Base-by-base conservation (phyloP, 345 rosid genomes). In the Populus alba region DNA sequence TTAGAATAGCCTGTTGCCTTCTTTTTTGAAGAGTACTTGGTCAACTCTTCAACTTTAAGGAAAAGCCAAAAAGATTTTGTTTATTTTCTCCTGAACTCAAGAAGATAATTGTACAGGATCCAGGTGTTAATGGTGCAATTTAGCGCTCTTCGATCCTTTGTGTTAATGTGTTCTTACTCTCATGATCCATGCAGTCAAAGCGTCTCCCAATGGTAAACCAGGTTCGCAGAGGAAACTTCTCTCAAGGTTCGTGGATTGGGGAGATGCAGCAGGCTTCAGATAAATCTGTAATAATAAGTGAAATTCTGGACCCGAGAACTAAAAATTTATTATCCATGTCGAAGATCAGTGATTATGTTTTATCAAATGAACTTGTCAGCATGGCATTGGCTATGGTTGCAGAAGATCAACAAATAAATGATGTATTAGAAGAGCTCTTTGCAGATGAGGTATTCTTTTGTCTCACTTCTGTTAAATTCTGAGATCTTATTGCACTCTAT, bases 321-420 rank as follows among this genome's bases (percentile, higher is more conserved):
- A 90, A 90, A 75, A 91, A 91, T 78, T 75, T 91, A 25, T 62
- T 91, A 55, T 78, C 90, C 55, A 90, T 88, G 91, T 91, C 96
- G 73, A 91, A 82, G 86, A 90, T 91, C 76, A 90, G 93, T 63
- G 96, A 91, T 80, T 91, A 88, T 68, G 92, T 91, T 69, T 74
- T 90, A 73, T 91, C 96, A 73, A 91, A 91, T 33, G 96, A 90
- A 80, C 93, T 91, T 47, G 92, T 91, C 71, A 91, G 96, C 85
- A 91, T 91, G 96, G 96, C 93, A 25, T 70, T 91, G 68, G 96
- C 96, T 68, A 90, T 91, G 93, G 95, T 91, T 81, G 91, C 96
- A 8, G 96, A 91, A 85, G 93, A 91, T 82, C 89, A 86, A 57
- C 93, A 91, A 82, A 90, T 91, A 79, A 90, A 91, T 73, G 79